Base-by-base conservation (phyloP, 208 protist genomes). In the Zelonia costaricensis region DNA sequence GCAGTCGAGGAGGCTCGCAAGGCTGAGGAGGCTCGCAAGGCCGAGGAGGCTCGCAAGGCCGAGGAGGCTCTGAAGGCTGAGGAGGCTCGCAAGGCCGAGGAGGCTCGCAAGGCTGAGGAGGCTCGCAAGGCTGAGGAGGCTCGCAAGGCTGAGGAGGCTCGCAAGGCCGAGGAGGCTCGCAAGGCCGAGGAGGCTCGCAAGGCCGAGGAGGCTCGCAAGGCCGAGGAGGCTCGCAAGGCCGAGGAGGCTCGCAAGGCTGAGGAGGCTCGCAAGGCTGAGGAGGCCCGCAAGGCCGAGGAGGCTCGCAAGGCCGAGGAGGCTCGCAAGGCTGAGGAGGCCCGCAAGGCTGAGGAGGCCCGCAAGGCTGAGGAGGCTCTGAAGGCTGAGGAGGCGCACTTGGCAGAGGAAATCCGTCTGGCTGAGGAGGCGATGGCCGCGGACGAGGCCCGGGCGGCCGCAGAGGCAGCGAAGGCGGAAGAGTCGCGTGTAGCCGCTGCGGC, bases 31-130 rank as follows among this genome's bases (percentile, higher is more conserved):
- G 43, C 39, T 8, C 56, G 69, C n/a, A 1, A 39, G 7, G 59
- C 18, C n/a, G 48, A 71, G 44, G 66, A 49, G 57, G 54, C 53
- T 42, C 36, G 40, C 25, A 64, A 52, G 44, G 39, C 52, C 16
- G 62, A 76, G 42, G 70, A 31, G 30, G 70, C n/a, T 8, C 56
- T 48, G 16, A 45, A 7, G 22, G 48, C 53, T 20, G 47, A 44
- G 35, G 13, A n/a, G n/a, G n/a, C n/a, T n/a, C n/a, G n/a, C n/a
- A n/a, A n/a, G n/a, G n/a, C n/a, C n/a, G n/a, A n/a, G n/a, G n/a
- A n/a, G n/a, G 28, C 5, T 8, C 1, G 12, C n/a, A 23, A 23
- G 39, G 18, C 23, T 12, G 18, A 52, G 42, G 43, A 38, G 23
- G 28, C 0, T 20, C 48, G 5, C 6, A 5, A 25, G 16, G 36